Conservation (phyloP, 345 rosid species). For the Firmiana major region DNA sequence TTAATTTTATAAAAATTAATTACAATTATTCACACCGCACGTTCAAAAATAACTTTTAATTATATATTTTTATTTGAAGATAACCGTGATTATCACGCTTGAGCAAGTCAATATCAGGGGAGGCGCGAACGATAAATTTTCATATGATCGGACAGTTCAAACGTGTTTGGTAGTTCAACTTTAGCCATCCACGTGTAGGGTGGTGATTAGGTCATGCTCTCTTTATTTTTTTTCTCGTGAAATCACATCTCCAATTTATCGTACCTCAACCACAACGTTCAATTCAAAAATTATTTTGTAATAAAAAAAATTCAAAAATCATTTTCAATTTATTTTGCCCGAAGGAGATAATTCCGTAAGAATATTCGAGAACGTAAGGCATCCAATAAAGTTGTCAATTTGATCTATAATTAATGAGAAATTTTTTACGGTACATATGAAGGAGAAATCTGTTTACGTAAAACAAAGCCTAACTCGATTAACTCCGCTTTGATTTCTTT, state of each 20-base stretch:
- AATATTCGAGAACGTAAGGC: conserved; percentile 9
- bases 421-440: too few species aligned
- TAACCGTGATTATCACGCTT: not conserved
- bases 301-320: too few species aligned
- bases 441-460: too few species aligned
- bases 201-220: not conserved
- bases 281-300: too few species aligned
- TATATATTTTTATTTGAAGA: too few species aligned
- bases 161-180: not conserved
- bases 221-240: conserved; percentile 20
- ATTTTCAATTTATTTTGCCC: not conserved
- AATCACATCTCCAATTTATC: conserved; percentile 14
- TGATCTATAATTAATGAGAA: too few species aligned
- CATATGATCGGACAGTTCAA: conserved; percentile 22
- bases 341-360: conserved; percentile 1
- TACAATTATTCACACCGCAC: too few species aligned
- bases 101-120: not conserved
- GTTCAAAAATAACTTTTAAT: too few species aligned
- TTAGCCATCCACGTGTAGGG: conserved; percentile 36
- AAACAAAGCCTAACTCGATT: too few species aligned
- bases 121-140: not conserved
- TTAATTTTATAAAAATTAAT: too few species aligned
- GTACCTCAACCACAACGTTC: not conserved
- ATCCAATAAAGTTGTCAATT: too few species aligned
- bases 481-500: too few species aligned